Base-by-base conservation (phyloP, 768 basidiomycete genomes). In the Mycena crocata region DNA sequence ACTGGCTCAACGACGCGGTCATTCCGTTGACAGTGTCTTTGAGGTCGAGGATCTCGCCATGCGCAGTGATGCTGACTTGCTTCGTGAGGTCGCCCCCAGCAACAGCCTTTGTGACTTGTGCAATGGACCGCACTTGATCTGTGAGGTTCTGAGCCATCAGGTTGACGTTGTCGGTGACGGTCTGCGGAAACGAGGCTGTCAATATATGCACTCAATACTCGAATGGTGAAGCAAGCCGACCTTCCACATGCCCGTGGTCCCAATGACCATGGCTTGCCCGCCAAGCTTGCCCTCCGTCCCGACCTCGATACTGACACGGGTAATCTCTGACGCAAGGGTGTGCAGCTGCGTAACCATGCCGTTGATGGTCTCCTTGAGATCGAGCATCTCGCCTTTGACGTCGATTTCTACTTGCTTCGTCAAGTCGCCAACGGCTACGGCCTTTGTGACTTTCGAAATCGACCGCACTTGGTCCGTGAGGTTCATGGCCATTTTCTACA, bases 1-100 rank as follows among this genome's bases (percentile, higher is more conserved):
- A 95, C 44, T 93, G 84, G 71, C 91, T 93, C 78, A 95, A 76
- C 74, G 88, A 90, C 80, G 89, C 93, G 14, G 96, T 98, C 96
- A 98, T 99, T 60, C 88, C 91, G 74, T 99, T 99, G 42, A 98
- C 95, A 1, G 95, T 98, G 78, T 93, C 90, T 80, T 94, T 93
- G 80, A 93, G 77, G 76, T 95, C 93, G 65, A 93, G 80, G 76
- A 98, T 97, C 83, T 98, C 96, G 17, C 96, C 96, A 40, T 92
- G 88, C 46, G 94, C 95, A 69, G 95, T 92, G 69, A 96, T 94
- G 62, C 90, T 91, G 74, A 97, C 95, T 82, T 93, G 95, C 83
- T 95, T 93, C 12, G 93, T 95, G 76, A 99, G 83, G 76, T 99
- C 96, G 31, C 97, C 97, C 37, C 89, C 85, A 2, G 96, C 95